Conservation (phyloP, 495 filamentous ascomycete genomes). For the Geopyxis carbonaria region DNA sequence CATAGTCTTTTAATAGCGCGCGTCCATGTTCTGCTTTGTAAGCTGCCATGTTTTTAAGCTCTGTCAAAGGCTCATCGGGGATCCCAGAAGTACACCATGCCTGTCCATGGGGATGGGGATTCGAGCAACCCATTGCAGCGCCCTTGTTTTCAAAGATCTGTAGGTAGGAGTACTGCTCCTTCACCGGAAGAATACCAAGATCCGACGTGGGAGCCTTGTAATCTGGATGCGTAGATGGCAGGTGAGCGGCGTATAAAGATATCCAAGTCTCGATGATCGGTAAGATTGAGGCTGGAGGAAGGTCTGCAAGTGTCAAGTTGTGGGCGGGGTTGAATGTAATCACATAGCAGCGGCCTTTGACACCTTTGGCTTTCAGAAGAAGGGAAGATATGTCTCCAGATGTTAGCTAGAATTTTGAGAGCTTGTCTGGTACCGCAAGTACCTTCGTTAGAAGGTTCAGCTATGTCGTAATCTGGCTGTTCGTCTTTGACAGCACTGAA, state of each 20-base stretch:
- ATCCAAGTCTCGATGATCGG: conserved; percentile 77
- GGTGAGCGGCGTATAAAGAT: conserved; percentile 63
- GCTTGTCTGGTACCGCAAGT: not conserved
- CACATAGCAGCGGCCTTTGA: conserved; percentile 95
- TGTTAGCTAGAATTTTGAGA: not conserved
- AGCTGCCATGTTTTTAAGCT: conserved; percentile 56
- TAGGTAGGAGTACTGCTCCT: conserved; percentile 83
- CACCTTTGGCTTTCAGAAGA: conserved; percentile 67
- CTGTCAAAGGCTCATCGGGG: conserved; percentile 70
- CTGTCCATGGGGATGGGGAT: conserved; percentile 93
- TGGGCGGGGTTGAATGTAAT: conserved; percentile 82
- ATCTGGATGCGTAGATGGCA: conserved; percentile 55
- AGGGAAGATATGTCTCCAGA: conserved; percentile 35
- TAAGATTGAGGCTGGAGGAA: conserved; percentile 48
- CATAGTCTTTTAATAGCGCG: conserved; percentile 74
- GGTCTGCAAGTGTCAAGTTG: conserved; percentile 80
- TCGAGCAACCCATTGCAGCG: conserved; percentile 94
- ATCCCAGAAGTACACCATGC: conserved; percentile 83
- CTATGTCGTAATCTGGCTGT: conserved; percentile 51
- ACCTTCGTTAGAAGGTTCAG: conserved; percentile 37
- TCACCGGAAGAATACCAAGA: conserved; percentile 38
- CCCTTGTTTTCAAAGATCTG: conserved; percentile 99
- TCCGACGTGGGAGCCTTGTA: conserved; percentile 31
- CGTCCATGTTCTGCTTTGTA: conserved; percentile 57
- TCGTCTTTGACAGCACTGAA: conserved; percentile 93